Evolutionary conservation across 306 rosid species (phyloP), one percentile per base, ranked within the genome.

Genomic region (Castanea mollissima): DNA sequence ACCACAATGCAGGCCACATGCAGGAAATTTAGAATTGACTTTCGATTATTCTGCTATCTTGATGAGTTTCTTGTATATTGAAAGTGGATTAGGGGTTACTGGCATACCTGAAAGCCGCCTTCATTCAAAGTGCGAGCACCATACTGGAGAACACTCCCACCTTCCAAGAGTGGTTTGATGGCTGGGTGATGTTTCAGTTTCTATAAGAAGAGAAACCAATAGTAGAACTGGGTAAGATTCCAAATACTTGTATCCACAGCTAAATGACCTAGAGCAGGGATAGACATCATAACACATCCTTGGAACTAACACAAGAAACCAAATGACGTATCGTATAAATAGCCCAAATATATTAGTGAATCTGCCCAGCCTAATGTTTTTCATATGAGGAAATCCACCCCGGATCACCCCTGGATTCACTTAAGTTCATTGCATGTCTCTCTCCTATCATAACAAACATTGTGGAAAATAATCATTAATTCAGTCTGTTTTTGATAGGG

Each of bases 111-210:
- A 83, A 91, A 85, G 83, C 99, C 99, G 63, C 98, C 98, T 82
- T 95, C 99, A 84, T 95, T 95, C 84, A 95, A 89, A 35, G 92
- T 87, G 82, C 99, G 98, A 85, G 99, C 98, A 46, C 99, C 98
- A 80, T 91, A 92, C 85, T 95, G 97, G 79, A 95, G 82, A 80
- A 90, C 93, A 70, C 92, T 86, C 78, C 99, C 99, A 57, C 98
- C 96, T 81, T 92, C 91, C 82, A 95, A 83, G 69, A 91, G 75
- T 75, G 86, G 85, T 83, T 84, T 87, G 88, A 95, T 91, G 79
- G 91, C 91, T 83, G 98, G 96, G 73, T 95, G 99, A 78, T 85
- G 97, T 78, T 95, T 95, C 46, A 95, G 80, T 91, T 90, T 95
- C 99, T 94, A 76, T 32, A 34, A 64, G 64, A 52, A 73, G 65